Percentiles rank a stretch among this genome's conserved stretches.
Conservation (phyloP, 2,329 filamentous ascomycete genomes). For the Chalara sp. region DNA sequence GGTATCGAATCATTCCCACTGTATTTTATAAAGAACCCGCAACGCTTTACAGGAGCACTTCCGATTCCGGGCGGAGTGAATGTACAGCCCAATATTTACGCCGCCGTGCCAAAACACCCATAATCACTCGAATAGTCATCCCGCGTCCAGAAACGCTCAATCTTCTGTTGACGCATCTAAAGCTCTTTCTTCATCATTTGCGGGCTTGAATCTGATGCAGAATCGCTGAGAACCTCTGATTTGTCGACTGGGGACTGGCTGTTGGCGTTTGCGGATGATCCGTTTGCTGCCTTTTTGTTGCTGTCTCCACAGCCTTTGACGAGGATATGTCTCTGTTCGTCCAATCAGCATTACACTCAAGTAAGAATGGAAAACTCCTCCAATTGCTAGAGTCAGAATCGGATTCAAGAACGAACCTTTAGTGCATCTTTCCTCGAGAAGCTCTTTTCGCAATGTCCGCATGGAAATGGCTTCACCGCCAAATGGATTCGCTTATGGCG, state of each 20-base stretch:
- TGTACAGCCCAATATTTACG: too few relatives aligned
- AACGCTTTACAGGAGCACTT: too few relatives aligned
- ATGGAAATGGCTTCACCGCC: constrained; percentile 92
- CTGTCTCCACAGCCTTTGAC: constrained; percentile 60
- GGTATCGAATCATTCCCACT: too few relatives aligned
- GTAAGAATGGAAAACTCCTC: constrained; percentile 3
- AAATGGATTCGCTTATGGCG: constrained; percentile 93
- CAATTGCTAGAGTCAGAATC: constrained; percentile 12
- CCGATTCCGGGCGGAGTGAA: too few relatives aligned
- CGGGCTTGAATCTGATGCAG: constrained; percentile 19
- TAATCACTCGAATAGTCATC: too few relatives aligned
- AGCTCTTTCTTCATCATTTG: constrained; percentile 22
- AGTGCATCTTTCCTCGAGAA: constrained; percentile 95
- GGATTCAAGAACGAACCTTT: constrained; percentile 59
- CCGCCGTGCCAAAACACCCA: too few relatives aligned
- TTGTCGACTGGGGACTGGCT: constrained; percentile 25
- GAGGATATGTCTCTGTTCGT: constrained; percentile 53
- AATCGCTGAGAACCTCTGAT: constrained; percentile 24
- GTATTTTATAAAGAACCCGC: too few relatives aligned
- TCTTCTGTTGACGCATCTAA: neutral
- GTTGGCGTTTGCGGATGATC: constrained; percentile 11
- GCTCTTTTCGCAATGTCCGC: constrained; percentile 85
- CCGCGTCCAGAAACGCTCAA: too few relatives aligned
- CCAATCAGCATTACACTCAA: constrained; percentile 20
- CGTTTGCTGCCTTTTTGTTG: neutral